These are phyloP conservation scores for Candida vaughaniae DNA, from an alignment of 805 yeast species.

Conservation along the genomic window DNA sequence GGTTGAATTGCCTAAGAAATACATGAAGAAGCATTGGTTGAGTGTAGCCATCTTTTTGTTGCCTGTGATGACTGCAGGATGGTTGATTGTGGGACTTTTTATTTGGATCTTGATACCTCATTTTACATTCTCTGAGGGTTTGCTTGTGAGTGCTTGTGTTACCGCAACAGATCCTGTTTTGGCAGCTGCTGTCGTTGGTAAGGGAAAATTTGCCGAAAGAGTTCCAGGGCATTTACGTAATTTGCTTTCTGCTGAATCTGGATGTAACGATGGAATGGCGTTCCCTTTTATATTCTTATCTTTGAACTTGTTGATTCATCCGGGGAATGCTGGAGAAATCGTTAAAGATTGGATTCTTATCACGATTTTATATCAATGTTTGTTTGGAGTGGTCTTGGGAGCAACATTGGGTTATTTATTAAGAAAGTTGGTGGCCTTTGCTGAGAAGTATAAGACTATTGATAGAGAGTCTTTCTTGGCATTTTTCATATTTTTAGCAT, in stretches of 20 bases:
- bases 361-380: constrained; percentile 78
- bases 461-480: constrained; percentile 89
- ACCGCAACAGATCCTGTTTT: constrained; percentile 95
- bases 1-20: constrained; percentile 86
- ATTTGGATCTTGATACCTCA: constrained; percentile 77
- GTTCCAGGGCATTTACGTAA: constrained; percentile 93
- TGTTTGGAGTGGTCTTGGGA: constrained; percentile 77
- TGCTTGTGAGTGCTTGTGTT: constrained; percentile 79
- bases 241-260: constrained; percentile 80
- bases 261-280: constrained; percentile 95
- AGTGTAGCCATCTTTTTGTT: constrained; percentile 72
- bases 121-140: constrained; percentile 66
- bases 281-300: constrained; percentile 82
- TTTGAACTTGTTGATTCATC: constrained; percentile 63
- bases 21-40: constrained; percentile 80
- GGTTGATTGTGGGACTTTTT: constrained; percentile 80
- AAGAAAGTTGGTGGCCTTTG: constrained; percentile 69
- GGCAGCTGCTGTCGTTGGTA: constrained; percentile 95
- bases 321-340: constrained; percentile 64
- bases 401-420: constrained; percentile 67
- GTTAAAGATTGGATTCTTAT: constrained; percentile 77
- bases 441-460: constrained; percentile 65
- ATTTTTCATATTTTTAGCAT: constrained; percentile 76
- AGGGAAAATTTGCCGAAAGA: constrained; percentile 85
- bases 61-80: constrained; percentile 89